phyloP scores from a whole-genome alignment of 257 asterid genomes.

The Solanum microdontum region DNA sequence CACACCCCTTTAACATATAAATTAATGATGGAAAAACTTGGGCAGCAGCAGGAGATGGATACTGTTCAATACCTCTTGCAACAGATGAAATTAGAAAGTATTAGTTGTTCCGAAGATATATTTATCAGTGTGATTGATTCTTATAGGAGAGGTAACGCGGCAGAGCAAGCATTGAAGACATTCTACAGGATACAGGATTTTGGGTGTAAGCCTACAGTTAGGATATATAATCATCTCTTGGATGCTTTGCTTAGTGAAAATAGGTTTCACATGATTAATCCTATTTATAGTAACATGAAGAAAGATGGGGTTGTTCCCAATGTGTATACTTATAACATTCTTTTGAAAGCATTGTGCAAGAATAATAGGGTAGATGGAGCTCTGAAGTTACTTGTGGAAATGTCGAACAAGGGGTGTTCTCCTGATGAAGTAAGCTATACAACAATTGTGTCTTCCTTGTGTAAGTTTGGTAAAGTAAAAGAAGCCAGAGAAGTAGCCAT shows the following conservation, averaged over 20 bases:
- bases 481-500: slow-evolving; percentile 56
- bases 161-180: slow-evolving; percentile 64
- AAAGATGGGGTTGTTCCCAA: slow-evolving; percentile 80
- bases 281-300: slow-evolving; percentile 70
- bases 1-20: slow-evolving; percentile 65
- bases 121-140: slow-evolving; percentile 55
- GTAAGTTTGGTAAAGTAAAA: slow-evolving; percentile 43
- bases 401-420: slow-evolving; percentile 70
- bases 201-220: slow-evolving; percentile 67
- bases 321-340: slow-evolving; percentile 72
- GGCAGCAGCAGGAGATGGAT: slow-evolving; percentile 44
- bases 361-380: slow-evolving; percentile 62
- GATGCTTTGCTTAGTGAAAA: slow-evolving; percentile 79
- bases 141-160: slow-evolving; percentile 31
- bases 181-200: slow-evolving; percentile 71
- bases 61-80: slow-evolving; percentile 73
- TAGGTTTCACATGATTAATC: slow-evolving; percentile 63
- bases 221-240: slow-evolving; percentile 68
- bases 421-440: slow-evolving; percentile 84
- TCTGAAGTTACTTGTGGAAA: slow-evolving; percentile 61
- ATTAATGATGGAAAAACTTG: slow-evolving; percentile 63
- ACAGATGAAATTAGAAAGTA: slow-evolving; percentile 73
- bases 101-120: slow-evolving; percentile 52
- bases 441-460: slow-evolving; percentile 62
- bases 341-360: slow-evolving; percentile 80